These are phyloP conservation scores for Drosera spatulata DNA, from an alignment of 179 eudicot genomes.

Conservation along the genomic window DNA sequence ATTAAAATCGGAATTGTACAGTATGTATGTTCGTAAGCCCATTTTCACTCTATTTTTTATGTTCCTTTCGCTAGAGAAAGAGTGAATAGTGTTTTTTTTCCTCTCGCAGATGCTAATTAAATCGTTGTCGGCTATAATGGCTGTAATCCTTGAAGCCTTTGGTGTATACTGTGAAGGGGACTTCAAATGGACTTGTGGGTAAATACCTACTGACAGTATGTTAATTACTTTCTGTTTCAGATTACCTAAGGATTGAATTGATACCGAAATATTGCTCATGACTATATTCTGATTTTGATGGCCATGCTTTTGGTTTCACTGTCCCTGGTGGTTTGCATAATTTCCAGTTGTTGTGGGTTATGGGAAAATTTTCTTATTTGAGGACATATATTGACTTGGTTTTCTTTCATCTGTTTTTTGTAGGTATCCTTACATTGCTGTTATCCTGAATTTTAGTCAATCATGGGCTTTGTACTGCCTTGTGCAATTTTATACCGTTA, in stretches of 20 bases:
- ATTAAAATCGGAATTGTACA: conserved; percentile 94
- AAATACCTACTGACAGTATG: conserved; percentile 9
- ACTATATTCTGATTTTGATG: too few species aligned
- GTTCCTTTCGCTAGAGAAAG: conserved; percentile 1
- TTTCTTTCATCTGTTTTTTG: conserved; percentile 10
- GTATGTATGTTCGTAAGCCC: conserved; percentile 60
- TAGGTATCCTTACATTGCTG: conserved; percentile 89
- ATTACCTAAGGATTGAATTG: neutral
- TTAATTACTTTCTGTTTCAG: neutral
- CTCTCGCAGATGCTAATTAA: conserved; percentile 83
- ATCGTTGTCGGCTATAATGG: conserved; percentile 70
- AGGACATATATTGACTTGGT: too few species aligned
- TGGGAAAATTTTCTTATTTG: too few species aligned
- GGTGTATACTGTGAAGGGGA: conserved; percentile 96
- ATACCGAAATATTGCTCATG: too few species aligned
- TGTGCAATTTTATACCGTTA: conserved; percentile 75
- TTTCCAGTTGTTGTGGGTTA: too few species aligned
- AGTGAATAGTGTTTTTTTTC: conserved; percentile 1
- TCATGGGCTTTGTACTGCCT: conserved; percentile 96
- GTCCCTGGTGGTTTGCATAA: too few species aligned
- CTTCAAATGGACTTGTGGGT: conserved; percentile 89
- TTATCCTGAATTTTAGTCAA: conserved; percentile 88
- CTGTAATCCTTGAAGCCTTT: conserved; percentile 84
- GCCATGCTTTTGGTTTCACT: too few species aligned
- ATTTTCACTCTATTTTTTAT: conserved; percentile 2